phyloP scores from a whole-genome alignment of 495 filamentous ascomycete species.

The Penicillium cataractarum region DNA sequence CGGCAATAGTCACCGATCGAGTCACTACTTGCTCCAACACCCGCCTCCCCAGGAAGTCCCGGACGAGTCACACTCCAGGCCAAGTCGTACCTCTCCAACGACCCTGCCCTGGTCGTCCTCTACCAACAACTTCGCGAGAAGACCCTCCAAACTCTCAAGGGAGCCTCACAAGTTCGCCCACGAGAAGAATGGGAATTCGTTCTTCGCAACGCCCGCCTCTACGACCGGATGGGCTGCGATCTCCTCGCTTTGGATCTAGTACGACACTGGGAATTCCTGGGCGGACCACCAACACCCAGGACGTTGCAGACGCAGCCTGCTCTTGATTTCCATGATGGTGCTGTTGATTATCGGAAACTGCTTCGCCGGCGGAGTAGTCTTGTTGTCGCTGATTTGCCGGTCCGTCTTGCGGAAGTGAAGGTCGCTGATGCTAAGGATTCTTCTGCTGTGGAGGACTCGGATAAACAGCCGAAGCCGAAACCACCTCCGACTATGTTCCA shows the following conservation, averaged over 20 bases:
- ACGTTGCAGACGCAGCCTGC: conserved; percentile 24
- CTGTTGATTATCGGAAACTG: conserved; percentile 65
- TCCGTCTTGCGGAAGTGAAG: conserved; percentile 25
- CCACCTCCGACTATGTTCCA: conserved; percentile 80
- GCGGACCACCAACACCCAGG: conserved; percentile 35
- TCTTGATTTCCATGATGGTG: conserved; percentile 42
- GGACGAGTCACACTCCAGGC: conserved; percentile 59
- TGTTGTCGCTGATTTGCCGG: conserved; percentile 78
- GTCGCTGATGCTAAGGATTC: conserved; percentile 28
- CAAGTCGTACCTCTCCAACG: conserved; percentile 82
- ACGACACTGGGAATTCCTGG: conserved; percentile 85
- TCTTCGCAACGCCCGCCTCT: conserved; percentile 82
- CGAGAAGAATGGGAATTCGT: conserved; percentile 88
- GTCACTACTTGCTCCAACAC: conserved; percentile 58
- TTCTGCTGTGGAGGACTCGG: conserved; percentile 4
- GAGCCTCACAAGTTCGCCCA: conserved; percentile 79
- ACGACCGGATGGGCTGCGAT: conserved; percentile 95
- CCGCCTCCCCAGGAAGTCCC: conserved; percentile 50
- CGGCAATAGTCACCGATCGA: conserved; percentile 70
- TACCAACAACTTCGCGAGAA: conserved; percentile 87
- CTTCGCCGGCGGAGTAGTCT: conserved; percentile 73
- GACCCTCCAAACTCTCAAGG: conserved; percentile 82
- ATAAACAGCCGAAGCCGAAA: conserved; percentile 51
- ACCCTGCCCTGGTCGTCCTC: conserved; percentile 83
- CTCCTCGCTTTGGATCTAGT: conserved; percentile 83